phyloP scores from a whole-genome alignment of 768 basidiomycete species.

The Termitomyces sp. region DNA sequence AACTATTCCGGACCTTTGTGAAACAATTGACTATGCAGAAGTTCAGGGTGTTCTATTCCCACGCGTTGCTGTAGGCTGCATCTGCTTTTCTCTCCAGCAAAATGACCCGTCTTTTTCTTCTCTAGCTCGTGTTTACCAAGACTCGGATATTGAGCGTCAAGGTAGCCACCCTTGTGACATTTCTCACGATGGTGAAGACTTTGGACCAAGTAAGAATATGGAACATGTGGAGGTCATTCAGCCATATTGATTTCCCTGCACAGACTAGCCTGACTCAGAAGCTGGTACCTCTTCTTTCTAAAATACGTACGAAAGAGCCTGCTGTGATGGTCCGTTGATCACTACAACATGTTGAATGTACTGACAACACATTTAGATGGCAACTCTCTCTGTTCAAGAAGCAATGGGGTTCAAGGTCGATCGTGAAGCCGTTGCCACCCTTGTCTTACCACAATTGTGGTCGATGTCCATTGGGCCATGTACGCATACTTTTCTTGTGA shows the following conservation, averaged over 20 bases:
- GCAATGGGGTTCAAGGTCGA: slow-evolving; percentile 96
- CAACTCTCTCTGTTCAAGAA: slow-evolving; percentile 85
- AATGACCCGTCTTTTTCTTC: neutral
- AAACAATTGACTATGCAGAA: slow-evolving; percentile 92
- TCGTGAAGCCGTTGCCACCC: slow-evolving; percentile 83
- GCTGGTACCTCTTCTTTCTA: slow-evolving; percentile 88
- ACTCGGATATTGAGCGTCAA: slow-evolving; percentile 89
- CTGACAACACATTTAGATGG: slow-evolving; percentile 50
- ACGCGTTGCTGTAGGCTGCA: slow-evolving; percentile 73
- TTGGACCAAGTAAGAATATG: slow-evolving; percentile 70
- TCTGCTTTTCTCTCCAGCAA: neutral
- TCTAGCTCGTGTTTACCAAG: slow-evolving; percentile 86
- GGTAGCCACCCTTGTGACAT: slow-evolving; percentile 81
- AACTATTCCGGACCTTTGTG: slow-evolving; percentile 82
- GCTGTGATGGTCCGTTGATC: slow-evolving; percentile 70
- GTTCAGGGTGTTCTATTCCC: slow-evolving; percentile 88
- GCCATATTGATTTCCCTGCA: neutral
- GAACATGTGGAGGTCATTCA: neutral
- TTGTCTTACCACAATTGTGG: slow-evolving; percentile 92
- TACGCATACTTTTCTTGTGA: slow-evolving; percentile 30
- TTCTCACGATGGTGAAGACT: slow-evolving; percentile 83
- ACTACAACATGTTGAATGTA: neutral
- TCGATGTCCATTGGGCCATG: slow-evolving; percentile 95
- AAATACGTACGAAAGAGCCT: slow-evolving; percentile 95
- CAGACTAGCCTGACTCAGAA: slow-evolving; percentile 89